Evolutionary conservation across 352 stramenopile genomes (phyloP), one percentile per base, ranked within the genome.

Genomic region (Phytopythium mirpurense): DNA sequence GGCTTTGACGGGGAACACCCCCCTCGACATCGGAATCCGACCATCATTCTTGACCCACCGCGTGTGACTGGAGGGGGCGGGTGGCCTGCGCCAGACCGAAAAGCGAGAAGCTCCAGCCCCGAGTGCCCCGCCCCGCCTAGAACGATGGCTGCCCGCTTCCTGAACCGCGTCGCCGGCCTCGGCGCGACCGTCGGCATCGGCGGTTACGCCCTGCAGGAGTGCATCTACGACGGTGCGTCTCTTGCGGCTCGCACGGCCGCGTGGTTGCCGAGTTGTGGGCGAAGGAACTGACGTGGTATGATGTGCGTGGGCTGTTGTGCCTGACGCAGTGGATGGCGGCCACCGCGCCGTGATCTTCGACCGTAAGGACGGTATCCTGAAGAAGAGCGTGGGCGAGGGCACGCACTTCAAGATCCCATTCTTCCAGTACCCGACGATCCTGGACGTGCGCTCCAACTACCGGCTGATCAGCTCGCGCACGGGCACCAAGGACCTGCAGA

Each of bases 321-420:
- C 29, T 32, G 29, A n/a, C 26, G 41, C 46, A 96, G 98, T 99
- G 29, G 97, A 99, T 63, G 97, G 96, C 37, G 98, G 98, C 51
- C 88, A 99, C 78, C 88, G 96, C 34, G 98, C 96, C 38, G 97
- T 99, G 43, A 98, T 99, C 67, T 99, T 99, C 74, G 97, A 99
- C 77, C 91, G 95, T 70, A 92, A 99, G 59, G 84, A 97, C 48
- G 98, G 97, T 82, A 96, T 99, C 62, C 72, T 98, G 53, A 82
- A 95, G 51, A 88, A 98, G 68, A 93, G 96, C 26, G 79, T 97
- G 27, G 90, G 86, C 54, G 97, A 99, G 78, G 98, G 98, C 66
- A 99, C 97, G 57, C 96, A 99, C 81, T 99, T 99, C 69, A 95
- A 98, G 70, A 98, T 99, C 65, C 98, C 98, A 24, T 95, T 98